These are phyloP conservation scores for Coniochaeta sp. DNA, from an alignment of 2,329 filamentous ascomycete species.

Conservation along the genomic window DNA sequence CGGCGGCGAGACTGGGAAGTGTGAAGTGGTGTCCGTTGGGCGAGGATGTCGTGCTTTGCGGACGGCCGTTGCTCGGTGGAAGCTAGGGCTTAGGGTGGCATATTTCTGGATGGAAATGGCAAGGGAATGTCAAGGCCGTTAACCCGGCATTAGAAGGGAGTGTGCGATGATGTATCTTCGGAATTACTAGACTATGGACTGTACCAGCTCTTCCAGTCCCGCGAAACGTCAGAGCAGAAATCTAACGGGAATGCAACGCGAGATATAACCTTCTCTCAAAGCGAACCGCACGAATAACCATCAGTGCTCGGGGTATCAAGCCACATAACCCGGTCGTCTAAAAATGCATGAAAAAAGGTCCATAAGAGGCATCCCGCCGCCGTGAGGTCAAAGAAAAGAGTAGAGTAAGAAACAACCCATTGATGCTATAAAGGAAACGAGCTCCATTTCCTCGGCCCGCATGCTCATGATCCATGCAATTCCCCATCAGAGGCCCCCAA, in stretches of 20 bases:
- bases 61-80: slow-evolving; percentile 31
- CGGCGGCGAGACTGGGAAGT: slow-evolving; percentile 58
- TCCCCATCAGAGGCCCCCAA: background rate
- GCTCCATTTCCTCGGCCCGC: background rate
- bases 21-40: slow-evolving; percentile 73
- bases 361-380: background rate
- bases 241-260: background rate
- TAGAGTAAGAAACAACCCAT: background rate
- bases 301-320: background rate
- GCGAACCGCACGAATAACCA: background rate
- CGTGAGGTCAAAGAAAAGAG: background rate
- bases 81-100: too few relatives aligned
- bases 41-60: slow-evolving; percentile 77
- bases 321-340: background rate
- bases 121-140: too few relatives aligned
- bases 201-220: too few relatives aligned
- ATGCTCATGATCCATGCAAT: background rate
- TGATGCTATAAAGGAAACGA: background rate
- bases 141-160: too few relatives aligned
- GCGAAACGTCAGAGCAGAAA: too few relatives aligned
- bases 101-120: too few relatives aligned
- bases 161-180: too few relatives aligned
- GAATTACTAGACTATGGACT: too few relatives aligned
- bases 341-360: too few relatives aligned
- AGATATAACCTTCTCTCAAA: background rate